Percentiles rank a stretch among this genome's conserved stretches.
phyloP scores from a whole-genome alignment of 495 filamentous ascomycete species.

The Neurospora hispaniola region DNA sequence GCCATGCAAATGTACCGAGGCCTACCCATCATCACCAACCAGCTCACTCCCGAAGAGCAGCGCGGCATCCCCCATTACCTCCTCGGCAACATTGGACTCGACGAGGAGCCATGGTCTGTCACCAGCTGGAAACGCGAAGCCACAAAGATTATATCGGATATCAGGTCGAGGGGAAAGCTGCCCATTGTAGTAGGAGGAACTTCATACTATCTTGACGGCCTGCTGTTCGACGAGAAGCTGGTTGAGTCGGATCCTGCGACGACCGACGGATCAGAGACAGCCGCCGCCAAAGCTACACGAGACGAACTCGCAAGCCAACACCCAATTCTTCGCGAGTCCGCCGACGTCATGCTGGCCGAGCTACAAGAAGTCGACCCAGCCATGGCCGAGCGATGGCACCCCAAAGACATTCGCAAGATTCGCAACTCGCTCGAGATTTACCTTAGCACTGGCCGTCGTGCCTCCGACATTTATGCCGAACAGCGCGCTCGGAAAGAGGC shows the following conservation, averaged over 20 bases:
- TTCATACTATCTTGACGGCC: constrained; percentile 83
- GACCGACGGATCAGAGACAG: constrained; percentile 8
- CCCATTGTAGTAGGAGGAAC: constrained; percentile 92
- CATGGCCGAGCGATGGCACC: constrained; percentile 91
- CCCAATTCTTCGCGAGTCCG: constrained; percentile 60
- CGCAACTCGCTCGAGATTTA: constrained; percentile 82
- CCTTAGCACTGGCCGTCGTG: constrained; percentile 62
- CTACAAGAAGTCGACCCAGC: constrained; percentile 72
- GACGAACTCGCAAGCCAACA: constrained; percentile 39
- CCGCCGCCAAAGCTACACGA: constrained; percentile 11
- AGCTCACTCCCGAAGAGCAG: constrained; percentile 64
- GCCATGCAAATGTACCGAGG: constrained; percentile 98
- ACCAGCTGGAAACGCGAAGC: constrained; percentile 62
- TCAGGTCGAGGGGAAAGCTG: constrained; percentile 61
- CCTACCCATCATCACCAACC: constrained; percentile 92
- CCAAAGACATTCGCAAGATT: constrained; percentile 84
- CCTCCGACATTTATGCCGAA: constrained; percentile 81
- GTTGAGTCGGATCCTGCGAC: constrained; percentile 35
- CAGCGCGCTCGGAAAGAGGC: constrained; percentile 39
- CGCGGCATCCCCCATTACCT: constrained; percentile 83
- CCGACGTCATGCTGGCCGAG: constrained; percentile 58
- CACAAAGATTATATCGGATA: constrained; percentile 59
- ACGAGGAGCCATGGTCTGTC: constrained; percentile 74
- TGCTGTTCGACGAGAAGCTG: constrained; percentile 64
- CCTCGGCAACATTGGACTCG: constrained; percentile 60